Evolutionary conservation across 306 rosid genomes (phyloP), one percentile per base, ranked within the genome.

Genomic region (Abrus pulchellus): DNA sequence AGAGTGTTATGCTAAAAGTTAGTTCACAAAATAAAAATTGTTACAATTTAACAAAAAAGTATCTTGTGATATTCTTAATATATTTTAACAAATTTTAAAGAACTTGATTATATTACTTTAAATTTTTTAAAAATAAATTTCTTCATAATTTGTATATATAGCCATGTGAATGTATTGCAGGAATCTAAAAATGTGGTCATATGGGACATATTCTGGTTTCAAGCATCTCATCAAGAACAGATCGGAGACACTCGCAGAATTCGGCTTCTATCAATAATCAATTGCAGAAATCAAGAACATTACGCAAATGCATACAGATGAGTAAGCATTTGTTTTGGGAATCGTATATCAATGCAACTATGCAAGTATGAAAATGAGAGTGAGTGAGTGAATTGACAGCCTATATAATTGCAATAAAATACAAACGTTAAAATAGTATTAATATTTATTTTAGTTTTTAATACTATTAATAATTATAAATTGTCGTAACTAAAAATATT

Each of bases 161-260:
- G 20, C 20, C 75, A 28, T 41, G 68, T 82, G 43, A 68, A 38
- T 71, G 56, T 14, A 52, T 12, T 13, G 27, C 33, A 55, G 9
- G 82, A 80, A 75, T 73, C 36, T 5, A 41, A 61, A 70, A 80
- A 62, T 38, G 62, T 69, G 68, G 45, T 52, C 54, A 43, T 59
- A 33, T 61, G 60, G 47, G 53, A 55, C 63, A 50, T 50, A 77
- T 60, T 59, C 67, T 72, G 3, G 43, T 43, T 74, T 81, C 74
- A 75, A 77, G 54, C 72, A 77, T 68, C 76, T 57, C 78, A 86
- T 79, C 56, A 68, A 63, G 81, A 79, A 57, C 45, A 12, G 49
- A 59, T 50, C 14, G 53, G 52, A 40, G 63, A 60, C 66, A 40
- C 40, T 20, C 44, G 59, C 66, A 30, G 27, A 29, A 70, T 43